Evolutionary conservation across 2,329 filamentous ascomycete species (phyloP).

Genomic region (Zymoseptoria ardabiliae): DNA sequence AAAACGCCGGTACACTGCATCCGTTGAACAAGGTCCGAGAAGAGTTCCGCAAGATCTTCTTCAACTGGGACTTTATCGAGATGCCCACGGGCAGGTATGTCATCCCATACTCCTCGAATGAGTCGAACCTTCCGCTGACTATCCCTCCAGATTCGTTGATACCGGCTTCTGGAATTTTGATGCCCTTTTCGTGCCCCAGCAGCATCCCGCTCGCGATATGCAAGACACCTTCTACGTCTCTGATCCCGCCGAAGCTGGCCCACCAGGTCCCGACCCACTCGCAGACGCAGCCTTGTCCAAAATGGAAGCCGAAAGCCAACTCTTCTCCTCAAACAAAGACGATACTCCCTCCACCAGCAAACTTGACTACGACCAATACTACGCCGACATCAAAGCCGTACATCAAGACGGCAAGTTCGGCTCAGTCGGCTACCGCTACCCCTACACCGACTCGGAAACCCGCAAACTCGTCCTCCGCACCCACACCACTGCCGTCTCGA

Average conservation of each 20-base stretch:
- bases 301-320: constrained; percentile 41
- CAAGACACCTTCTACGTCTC: constrained; percentile 99
- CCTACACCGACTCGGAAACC: constrained; percentile 82
- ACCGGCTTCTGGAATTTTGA: constrained; percentile 99
- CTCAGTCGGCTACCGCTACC: constrained; percentile 93
- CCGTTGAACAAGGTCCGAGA: constrained; percentile 84
- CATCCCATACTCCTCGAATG: background rate
- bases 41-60: constrained; percentile 97
- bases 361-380: constrained; percentile 75
- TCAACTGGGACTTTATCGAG: constrained; percentile 97
- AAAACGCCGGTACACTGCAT: constrained; percentile 43
- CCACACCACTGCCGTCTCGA: constrained; percentile 88
- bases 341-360: constrained; percentile 18
- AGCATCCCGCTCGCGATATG: constrained; percentile 92
- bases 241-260: constrained; percentile 71
- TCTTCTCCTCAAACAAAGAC: constrained; percentile 41
- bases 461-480: constrained; percentile 84
- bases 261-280: constrained; percentile 50
- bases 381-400: constrained; percentile 76
- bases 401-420: constrained; percentile 90
- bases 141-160: constrained; percentile 64
- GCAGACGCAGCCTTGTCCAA: constrained; percentile 41
- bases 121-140: constrained; percentile 36
- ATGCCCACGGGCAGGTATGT: constrained; percentile 78
- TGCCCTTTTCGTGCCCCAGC: constrained; percentile 90